Base-by-base conservation (phyloP, 495 filamentous ascomycete genomes). In the Hypoxylon fragiforme region DNA sequence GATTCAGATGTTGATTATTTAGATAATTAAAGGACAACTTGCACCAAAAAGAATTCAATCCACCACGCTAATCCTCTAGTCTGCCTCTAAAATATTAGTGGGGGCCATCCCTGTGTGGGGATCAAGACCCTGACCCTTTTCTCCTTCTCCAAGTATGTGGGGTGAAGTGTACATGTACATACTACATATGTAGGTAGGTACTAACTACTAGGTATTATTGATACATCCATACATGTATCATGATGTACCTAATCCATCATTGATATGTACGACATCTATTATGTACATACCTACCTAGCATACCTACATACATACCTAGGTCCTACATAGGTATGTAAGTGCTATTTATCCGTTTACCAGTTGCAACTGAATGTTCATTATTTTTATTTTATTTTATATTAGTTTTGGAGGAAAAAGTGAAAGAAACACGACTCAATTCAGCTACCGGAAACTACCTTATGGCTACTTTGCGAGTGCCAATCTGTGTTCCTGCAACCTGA, bases 1-100 rank as follows among this genome's bases (percentile, higher is more conserved):
- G n/a, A n/a, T n/a, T n/a, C 9, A 28, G 24, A 9, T 28, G 9
- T 45, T 32, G 24, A 38, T 14, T 20, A 21, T 6, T 36, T 21
- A 16, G 37, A 34, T 42, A 21, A 22, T 44, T 48, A 46, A 46
- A 62, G 58, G 58, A 62, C 58, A 62, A 62, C 58, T 57, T 62
- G 52, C 58, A 56, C 52, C 58, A 52, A 62, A 56, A 40, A 8
- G 42, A 50, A 36, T 45, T 48, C 6, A 30, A 35, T n/a, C 47
- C 26, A 30, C 40, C 7, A 24, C 13, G 30, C 15, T n/a, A 32
- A 14, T 16, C 11, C 9, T 9, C 24, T 4, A n/a, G n/a, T n/a
- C n/a, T n/a, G n/a, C n/a, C n/a, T n/a, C n/a, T n/a, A n/a, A n/a
- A n/a, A n/a, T n/a, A n/a, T n/a, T n/a, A n/a, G n/a, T n/a, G n/a